Base-by-base conservation (phyloP, 345 rosid species). In the Turritis glabra region DNA sequence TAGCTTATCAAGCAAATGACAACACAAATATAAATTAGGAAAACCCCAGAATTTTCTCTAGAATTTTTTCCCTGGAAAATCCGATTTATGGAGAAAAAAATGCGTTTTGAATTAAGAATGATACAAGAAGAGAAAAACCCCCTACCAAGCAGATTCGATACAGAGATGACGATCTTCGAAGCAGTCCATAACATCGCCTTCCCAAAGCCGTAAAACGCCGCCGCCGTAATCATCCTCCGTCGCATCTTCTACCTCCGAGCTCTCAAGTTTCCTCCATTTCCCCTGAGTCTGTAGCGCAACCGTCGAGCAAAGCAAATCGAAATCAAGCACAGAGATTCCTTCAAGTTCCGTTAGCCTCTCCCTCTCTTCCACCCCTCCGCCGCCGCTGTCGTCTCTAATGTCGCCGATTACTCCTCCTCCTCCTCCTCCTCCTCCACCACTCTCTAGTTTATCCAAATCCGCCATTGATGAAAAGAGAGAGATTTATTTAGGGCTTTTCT, bases 241-340 rank as follows among this genome's bases (percentile, higher is more conserved):
- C 9, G 8, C 72, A 3, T 69, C 85, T 1, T 60, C 82, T 8
- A 17, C 80, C 3, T 80, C 86, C 0, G 59, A 73, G 57, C 72
- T 79, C 18, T 82, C 80, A 3, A 82, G 73, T 27, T 73, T 82
- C 79, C 82, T 80, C 97, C 97, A 88, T 72, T 89, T 88, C 35
- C 98, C 96, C 62, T 91, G 90, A 12, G 98, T 82, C 80, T 89
- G 98, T 82, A 85, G 56, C 72, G 97, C 98, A 37, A 94, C 98
- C 21, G 97, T 86, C 7, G 97, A 88, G 71, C 98, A 91, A 46
- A 94, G 74, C 90, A 87, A 7, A 78, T 94, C 97, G 77, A 94
- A 94, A 85, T 94, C 97, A 80, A 94, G 56, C 52, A 89, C 96
- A 12, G 86, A 75, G 75, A 87, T 78, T n/a, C 89, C 93, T 53